Base-by-base conservation (phyloP, 2,329 filamentous ascomycete genomes). In the Clarireedia sp. region DNA sequence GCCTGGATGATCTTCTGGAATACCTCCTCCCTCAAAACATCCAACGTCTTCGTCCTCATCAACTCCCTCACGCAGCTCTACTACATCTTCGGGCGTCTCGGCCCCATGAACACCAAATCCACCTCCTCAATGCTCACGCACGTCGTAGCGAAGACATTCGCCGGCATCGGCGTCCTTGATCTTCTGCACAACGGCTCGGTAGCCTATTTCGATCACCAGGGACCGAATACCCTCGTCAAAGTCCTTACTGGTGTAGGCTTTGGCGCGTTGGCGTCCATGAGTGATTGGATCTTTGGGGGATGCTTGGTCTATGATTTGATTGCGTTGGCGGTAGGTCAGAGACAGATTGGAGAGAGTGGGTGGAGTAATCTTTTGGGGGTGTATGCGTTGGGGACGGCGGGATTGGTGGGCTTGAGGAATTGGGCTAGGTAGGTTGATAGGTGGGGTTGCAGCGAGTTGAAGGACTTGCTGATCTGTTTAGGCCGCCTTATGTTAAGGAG, bases 1-100 rank as follows among this genome's bases (percentile, higher is more conserved):
- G 73, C 74, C 3, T 81, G 79, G 79, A 81, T 83, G 79, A 74
- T 83, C 61, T 82, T 81, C 70, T 83, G 80, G 80, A 82, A 83
- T 61, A 61, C 71, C 1, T 72, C 74, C 3, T 64, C 74, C 21
- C 72, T 83, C 5, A 54, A 54, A 73, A 73, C 73, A 0, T 71
- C 76, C 24, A 80, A 83, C 61, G 60, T 79, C 33, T 82, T 82
- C 61, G 80, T 83, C 43, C 66, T 76, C 19, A 68, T 79, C 66
- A 83, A 83, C 63, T 78, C 77, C 16, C 58, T 79, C 33, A 69
- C 74, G 1, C 80, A 83, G 63, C 69, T 83, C 3, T 76, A 70
- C 63, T 83, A 80, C 66, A 71, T 81, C 17, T 73, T 74, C 43
- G 73, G 69, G 0, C 70, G 74, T 36, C 74, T 80, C 8, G 68